Conservation (phyloP, 2,329 filamentous ascomycete genomes). For the Huntiella decipiens region DNA sequence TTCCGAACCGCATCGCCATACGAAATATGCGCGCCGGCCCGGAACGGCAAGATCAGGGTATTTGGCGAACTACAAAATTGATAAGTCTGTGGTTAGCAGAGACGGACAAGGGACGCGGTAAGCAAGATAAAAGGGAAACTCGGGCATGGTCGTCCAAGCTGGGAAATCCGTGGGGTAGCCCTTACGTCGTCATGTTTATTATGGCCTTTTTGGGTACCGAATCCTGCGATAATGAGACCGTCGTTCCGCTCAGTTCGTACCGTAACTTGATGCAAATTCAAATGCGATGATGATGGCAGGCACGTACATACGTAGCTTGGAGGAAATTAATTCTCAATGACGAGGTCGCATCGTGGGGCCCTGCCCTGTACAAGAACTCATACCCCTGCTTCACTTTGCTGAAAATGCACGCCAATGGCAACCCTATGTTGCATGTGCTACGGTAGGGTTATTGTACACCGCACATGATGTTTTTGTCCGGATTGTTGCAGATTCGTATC, state of each 20-base stretch:
- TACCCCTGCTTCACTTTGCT: too few relatives aligned
- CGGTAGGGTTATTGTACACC: too few relatives aligned
- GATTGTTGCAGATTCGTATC: too few relatives aligned
- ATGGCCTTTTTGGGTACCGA: neutral
- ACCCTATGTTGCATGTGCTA: too few relatives aligned
- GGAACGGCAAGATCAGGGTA: conserved; percentile 69
- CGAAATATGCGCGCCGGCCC: conserved; percentile 60
- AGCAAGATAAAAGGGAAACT: neutral
- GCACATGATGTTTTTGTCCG: too few relatives aligned
- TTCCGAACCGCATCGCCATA: conserved; percentile 71
- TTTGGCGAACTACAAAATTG: conserved; percentile 21
- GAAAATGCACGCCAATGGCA: too few relatives aligned
- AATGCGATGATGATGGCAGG: neutral
- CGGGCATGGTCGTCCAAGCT: neutral
- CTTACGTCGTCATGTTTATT: neutral
- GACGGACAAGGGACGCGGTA: neutral
- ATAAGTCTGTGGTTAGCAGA: neutral
- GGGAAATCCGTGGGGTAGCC: neutral
- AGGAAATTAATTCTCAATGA: neutral
- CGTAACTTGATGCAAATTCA: neutral
- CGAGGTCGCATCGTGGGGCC: neutral
- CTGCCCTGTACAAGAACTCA: too few relatives aligned
- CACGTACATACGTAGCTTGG: neutral
- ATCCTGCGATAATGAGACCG: neutral
- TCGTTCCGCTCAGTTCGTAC: neutral